Evolutionary conservation across 2,329 filamentous ascomycete species (phyloP), one percentile per base, ranked within the genome.

Genomic region (Fusarium sp.): DNA sequence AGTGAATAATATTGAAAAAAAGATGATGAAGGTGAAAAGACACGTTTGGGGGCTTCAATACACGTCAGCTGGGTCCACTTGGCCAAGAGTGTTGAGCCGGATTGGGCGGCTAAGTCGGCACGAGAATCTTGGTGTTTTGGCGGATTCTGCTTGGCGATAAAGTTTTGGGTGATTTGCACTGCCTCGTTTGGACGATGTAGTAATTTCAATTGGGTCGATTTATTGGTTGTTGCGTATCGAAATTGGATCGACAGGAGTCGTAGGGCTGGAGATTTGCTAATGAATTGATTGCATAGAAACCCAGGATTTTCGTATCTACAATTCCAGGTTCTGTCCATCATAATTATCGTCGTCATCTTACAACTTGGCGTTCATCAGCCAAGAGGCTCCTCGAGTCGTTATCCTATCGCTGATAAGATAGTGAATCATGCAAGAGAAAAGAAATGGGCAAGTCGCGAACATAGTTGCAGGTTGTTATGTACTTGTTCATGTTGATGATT

Each of bases 41-140:
- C 38, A 46, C 10, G 38, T 35, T 56, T 49, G 42, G 59, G 44
- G 59, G 14, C 29, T 55, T 7, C 18, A 49, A 62, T 67, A 62
- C 74, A 68, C 74, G 74, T 76, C 73, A 76, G 74, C 74, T 66
- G 38, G 49, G 67, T 76, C 74, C 74, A 76, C 74, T 73, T 70
- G 71, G 74, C 74, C 70, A 76, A 76, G 72, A 44, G 27, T 42
- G 31, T 45, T 65, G 46, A 49, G 46, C 39, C 58, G 50, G 56
- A 64, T 22, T 58, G 38, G 64, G 47, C 63, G 71, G 65, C 25
- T 68, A 63, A 53, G 55, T 62, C 70, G 68, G 72, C 68, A 71
- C 46, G 13, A 13, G 4, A 20, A 53, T 56, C 60, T 56, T 70
- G 42, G 53, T 69, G 62, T 52, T 67, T 52, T 41, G 35, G 36